Base-by-base conservation (phyloP, 192 early-diverging fungal species). In the Cladochytrium replicatum region DNA sequence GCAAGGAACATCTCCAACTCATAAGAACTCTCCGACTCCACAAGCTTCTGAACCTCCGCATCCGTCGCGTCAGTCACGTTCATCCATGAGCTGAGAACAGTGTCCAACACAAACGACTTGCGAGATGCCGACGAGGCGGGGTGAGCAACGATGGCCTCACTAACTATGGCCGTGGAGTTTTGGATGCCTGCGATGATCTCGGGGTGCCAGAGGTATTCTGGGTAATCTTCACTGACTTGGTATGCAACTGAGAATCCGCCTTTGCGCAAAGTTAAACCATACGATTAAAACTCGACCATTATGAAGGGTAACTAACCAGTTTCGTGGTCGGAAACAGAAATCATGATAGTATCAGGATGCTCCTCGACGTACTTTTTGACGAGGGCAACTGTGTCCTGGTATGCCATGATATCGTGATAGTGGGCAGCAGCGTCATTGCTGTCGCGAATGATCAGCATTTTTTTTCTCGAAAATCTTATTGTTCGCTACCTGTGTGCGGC, bases 371-470 rank as follows among this genome's bases (percentile, higher is more conserved):
- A 99, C n/a, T 77, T 55, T 44, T 78, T 84, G 29, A 89, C 86
- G 21, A 74, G 63, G 1, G 56, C 47, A 13, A 97, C 58, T 0
- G 86, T 78, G 7, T 85, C 64, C 62, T 96, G 81, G 67, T 95
- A 99, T 2, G 80, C 88, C 6, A 91, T 58, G 43, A 96, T 94
- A 21, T 99, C 95, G 55, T 85, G 84, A 8, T 87, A 72, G 57
- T 99, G 95, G 0, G 89, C 69, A 4, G 87, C 88, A 6, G 93
- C 81, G 60, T 99, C 95, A 61, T 97, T 97, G 50, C 77, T 87
- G 52, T 23, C 23, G 39, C 43, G 44, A 43, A 2, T 34, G 17
- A 63, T 29, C 2, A 13, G 43, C 27, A 21, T 37, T 27, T 43
- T 19, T 19, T 28, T 22, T 15, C n/a, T 26, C 34, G 25, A 23